Base-by-base conservation (phyloP, 2,329 filamentous ascomycete species). In the Tolypocladium album region DNA sequence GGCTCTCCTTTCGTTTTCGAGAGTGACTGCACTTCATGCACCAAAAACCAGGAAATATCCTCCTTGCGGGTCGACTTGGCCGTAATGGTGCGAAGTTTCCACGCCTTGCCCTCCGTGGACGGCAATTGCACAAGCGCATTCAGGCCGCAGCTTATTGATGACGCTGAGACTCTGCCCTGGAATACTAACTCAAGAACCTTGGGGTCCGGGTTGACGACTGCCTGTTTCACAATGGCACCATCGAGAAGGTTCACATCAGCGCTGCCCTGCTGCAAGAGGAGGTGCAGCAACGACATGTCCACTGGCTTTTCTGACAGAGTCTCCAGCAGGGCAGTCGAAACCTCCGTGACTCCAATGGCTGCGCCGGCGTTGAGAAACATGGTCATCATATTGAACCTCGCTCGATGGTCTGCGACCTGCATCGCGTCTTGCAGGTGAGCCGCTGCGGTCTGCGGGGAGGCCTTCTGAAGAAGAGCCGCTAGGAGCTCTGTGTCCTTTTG, bases 241-340 rank as follows among this genome's bases (percentile, higher is more conserved):
- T 74, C 70, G 3, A 78, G 69, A 12, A 74, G 70, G 61, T 85
- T 85, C 59, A 84, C 70, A 60, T 85, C 80, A 2, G 79, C 81
- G 27, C 75, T 75, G 0, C 82, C 82, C 34, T 78, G 73, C 34
- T 80, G 75, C 2, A 85, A 67, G 3, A 86, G 70, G 9, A 80
- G 68, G 5, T 71, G 71, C 1, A 84, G 67, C 2, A 85, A 72
- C 15, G 75, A 73, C 66, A 79, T 75, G 59, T 86, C 83, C 0
- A 79, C 72, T 0, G 79, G 78, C 34, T 72, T 76, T 53, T 75
- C 72, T 13, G 73, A 70, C 22, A 85, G 64, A 0, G 75, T 71
- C 17, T 71, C 67, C 6, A 76, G 68, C 34, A 84, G 66, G 4
- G 79, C 77, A 8, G 68, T 65, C 2, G 76, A 75, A 17, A 81